Base-by-base conservation (phyloP, 805 yeast species). In the Yarrowia porcina region DNA sequence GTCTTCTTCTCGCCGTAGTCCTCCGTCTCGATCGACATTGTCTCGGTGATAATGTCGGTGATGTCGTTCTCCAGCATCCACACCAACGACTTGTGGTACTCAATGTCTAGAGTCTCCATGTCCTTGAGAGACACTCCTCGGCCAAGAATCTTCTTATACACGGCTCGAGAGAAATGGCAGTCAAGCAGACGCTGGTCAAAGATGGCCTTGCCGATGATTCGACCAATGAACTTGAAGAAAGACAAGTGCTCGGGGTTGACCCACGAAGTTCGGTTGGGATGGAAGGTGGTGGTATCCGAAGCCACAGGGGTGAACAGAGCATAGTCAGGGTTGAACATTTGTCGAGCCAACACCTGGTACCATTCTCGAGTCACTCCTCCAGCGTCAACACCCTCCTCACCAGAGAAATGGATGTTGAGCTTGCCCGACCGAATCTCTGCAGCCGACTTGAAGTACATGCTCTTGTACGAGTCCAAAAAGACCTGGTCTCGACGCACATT, bases 21-120 rank as follows among this genome's bases (percentile, higher is more conserved):
- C 71, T 91, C 96, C 1, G 94, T 83, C 68, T 91, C 97, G 21
- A 94, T 90, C 11, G 96, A 87, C 72, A 94, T 94, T 7, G 96
- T 93, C 73, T 94, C 99, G 21, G 90, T 91, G 64, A 94, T 89
- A 38, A 94, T 87, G 73, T 92, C 98, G 0, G 98, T 93, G 61
- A 94, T 93, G 74, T 94, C 97, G 75, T 94, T 94, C 69, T 93
- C 97, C 62, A 94, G 77, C 89, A 94, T 94, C 99, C 99, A 94
- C 70, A 87, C 81, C 69, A 94, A 76, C 1, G 97, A 90, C 73
- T 92, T 93, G 76, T 88, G 91, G 72, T 94, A 94, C 66, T 90
- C 97, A 64, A 90, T 79, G 73, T 94, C 99, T 65, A 94, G 79
- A 0, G 92, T 88, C 72, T 94, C 98, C 90, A 94, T 88, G 71